Evolutionary conservation across 169 alveolate species (phyloP).

Genomic region (Plasmodium knowlesi): DNA sequence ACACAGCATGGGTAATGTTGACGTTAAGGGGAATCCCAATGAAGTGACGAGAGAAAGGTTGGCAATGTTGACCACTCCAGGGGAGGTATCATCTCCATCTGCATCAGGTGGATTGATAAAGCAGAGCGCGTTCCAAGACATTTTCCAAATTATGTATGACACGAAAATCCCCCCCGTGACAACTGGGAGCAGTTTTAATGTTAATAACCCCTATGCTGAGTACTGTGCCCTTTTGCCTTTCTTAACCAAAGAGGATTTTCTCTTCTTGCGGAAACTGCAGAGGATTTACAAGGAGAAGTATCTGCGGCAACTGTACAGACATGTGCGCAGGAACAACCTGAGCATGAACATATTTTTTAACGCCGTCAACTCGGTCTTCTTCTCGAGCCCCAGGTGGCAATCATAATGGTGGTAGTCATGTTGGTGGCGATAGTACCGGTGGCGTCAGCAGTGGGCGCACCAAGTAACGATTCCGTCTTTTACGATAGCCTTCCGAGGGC

Average conservation of each 20-base stretch:
- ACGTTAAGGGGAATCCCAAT: neutral
- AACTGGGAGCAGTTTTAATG: constrained; percentile 42
- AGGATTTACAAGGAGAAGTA: constrained; percentile 74
- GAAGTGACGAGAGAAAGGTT: neutral
- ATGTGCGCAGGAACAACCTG: constrained; percentile 30
- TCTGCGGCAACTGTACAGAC: constrained; percentile 18
- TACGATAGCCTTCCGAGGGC: neutral
- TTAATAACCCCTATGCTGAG: constrained; percentile 80
- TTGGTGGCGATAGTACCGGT: no score
- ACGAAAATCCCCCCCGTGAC: constrained; percentile 38
- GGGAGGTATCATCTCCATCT: neutral
- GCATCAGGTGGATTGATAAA: neutral
- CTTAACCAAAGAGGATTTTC: constrained; percentile 70
- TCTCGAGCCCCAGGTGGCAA: constrained; percentile 12
- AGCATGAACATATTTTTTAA: constrained; percentile 44
- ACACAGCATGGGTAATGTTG: neutral
- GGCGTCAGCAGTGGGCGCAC: neutral
- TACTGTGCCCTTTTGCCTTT: constrained; percentile 84
- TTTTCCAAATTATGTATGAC: constrained; percentile 19
- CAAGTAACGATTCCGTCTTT: neutral
- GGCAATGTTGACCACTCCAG: neutral
- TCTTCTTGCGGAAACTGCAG: constrained; percentile 31
- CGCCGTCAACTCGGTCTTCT: constrained; percentile 55
- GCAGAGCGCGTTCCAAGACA: constrained; percentile 20
- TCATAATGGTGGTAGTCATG: neutral